These are phyloP conservation scores for Phytophthora pistaciae DNA, from an alignment of 352 stramenopile genomes.

Conservation along the genomic window DNA sequence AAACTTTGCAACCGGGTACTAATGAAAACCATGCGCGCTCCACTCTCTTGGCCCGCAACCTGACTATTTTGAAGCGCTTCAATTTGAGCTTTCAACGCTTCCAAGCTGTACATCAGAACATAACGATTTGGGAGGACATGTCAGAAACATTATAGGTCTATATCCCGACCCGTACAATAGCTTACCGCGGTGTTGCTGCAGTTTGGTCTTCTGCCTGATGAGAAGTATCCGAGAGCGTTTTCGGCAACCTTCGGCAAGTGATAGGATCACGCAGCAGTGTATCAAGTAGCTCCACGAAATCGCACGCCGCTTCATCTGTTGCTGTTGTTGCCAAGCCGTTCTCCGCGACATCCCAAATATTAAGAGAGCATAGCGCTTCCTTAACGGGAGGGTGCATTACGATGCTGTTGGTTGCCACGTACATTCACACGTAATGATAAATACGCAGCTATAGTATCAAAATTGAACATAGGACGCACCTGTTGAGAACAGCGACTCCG, in stretches of 20 bases:
- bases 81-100: constrained; percentile 21
- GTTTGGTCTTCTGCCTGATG: neutral
- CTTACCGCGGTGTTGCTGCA: constrained; percentile 15
- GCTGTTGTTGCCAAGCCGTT: constrained; percentile 22
- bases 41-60: constrained; percentile 11
- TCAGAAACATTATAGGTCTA: neutral
- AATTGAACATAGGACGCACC: constrained; percentile 18
- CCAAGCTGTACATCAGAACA: constrained; percentile 11
- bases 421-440: neutral
- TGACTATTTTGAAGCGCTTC: constrained; percentile 22
- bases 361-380: constrained; percentile 31
- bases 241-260: constrained; percentile 4
- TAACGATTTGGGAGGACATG: neutral
- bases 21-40: constrained; percentile 17
- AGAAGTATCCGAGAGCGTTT: constrained; percentile 2
- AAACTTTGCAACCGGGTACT: constrained; percentile 16
- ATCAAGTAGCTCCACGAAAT: constrained; percentile 53
- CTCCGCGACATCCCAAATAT: constrained; percentile 35
- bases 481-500: constrained; percentile 63
- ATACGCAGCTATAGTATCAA: neutral
- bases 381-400: constrained; percentile 39
- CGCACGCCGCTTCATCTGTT: constrained; percentile 30
- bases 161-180: neutral
- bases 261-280: constrained; percentile 40
- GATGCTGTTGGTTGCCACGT: constrained; percentile 19